A percentile compares a stretch with the other conserved stretches of the same genome.
Conservation (phyloP, 2,329 filamentous ascomycete species). For the Cadophora sp. region DNA sequence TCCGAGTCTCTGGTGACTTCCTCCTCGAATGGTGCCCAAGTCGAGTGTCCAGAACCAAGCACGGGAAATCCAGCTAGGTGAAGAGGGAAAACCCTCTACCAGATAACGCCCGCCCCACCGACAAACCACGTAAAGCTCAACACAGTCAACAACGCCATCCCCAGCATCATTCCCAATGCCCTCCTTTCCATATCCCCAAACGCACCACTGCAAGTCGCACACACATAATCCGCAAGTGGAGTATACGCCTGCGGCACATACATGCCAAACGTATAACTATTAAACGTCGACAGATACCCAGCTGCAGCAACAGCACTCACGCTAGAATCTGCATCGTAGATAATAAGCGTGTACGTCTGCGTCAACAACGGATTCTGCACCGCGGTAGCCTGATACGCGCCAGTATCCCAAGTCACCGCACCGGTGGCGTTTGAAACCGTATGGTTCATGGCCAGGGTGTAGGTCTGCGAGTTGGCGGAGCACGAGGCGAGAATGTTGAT, state of each 20-base stretch:
- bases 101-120: slow-evolving; percentile 49
- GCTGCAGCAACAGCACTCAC: slow-evolving; percentile 57
- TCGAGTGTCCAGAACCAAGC: not conserved
- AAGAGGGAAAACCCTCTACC: slow-evolving; percentile 32
- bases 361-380: slow-evolving; percentile 53
- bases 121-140: slow-evolving; percentile 71
- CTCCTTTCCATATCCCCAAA: slow-evolving; percentile 53
- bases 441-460: slow-evolving; percentile 70
- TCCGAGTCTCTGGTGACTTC: too few species aligned
- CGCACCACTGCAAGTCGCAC: slow-evolving; percentile 63
- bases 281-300: slow-evolving; percentile 60
- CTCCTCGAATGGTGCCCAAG: not conserved
- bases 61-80: too few species aligned
- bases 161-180: slow-evolving; percentile 57
- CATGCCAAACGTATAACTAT: slow-evolving; percentile 62
- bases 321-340: slow-evolving; percentile 63
- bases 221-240: slow-evolving; percentile 59
- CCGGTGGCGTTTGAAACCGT: slow-evolving; percentile 57
- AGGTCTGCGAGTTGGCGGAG: slow-evolving; percentile 57
- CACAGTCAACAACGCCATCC: slow-evolving; percentile 62
- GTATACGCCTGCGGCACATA: slow-evolving; percentile 60
- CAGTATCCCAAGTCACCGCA: slow-evolving; percentile 65
- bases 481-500: slow-evolving; percentile 66
- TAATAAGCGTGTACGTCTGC: slow-evolving; percentile 65
- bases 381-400: slow-evolving; percentile 53